Evolutionary conservation across 139 green algal species (phyloP).

Genomic region (Spirogloea muscicola): DNA sequence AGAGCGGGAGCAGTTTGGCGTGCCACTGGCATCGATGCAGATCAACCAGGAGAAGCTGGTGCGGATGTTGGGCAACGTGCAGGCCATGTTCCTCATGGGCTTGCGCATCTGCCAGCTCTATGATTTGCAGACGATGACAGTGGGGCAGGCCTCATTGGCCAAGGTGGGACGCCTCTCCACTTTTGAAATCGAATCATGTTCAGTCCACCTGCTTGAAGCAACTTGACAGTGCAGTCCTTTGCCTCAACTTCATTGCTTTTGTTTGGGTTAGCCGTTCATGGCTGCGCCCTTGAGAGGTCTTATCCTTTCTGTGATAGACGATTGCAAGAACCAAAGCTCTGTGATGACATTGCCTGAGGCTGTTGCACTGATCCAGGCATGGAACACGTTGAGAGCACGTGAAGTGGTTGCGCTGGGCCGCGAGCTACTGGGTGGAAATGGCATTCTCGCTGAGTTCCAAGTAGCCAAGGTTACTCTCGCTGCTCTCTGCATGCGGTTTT

Average conservation of each 20-base stretch:
- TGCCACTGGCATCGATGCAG: conserved; percentile 76
- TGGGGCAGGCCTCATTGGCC: conserved; percentile 75
- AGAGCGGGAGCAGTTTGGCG: conserved; percentile 83
- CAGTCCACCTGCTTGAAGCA: no score
- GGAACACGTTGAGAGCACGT: conserved; percentile 68
- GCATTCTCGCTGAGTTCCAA: conserved; percentile 82
- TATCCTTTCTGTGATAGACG: no score
- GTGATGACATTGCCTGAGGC: no score
- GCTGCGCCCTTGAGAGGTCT: no score
- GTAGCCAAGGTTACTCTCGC: conserved; percentile 67
- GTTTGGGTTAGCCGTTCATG: no score
- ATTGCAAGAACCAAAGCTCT: no score
- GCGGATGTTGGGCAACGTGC: conserved; percentile 75
- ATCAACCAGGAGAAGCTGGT: conserved; percentile 76
- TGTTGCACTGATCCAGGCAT: conserved; percentile 61
- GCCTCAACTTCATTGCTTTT: no score
- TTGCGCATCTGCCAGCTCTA: conserved; percentile 77
- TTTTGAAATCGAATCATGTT: no score
- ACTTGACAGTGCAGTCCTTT: no score
- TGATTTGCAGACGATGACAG: conserved; percentile 77
- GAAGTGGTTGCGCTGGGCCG: conserved; percentile 76
- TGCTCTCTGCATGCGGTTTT: background rate
- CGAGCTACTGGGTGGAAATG: conserved; percentile 90
- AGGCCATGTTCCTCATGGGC: conserved; percentile 73
- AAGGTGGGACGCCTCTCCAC: conserved; percentile 69